These are phyloP conservation scores for Daldinia vernicosa DNA, from an alignment of 495 filamentous ascomycete genomes.

Conservation along the genomic window DNA sequence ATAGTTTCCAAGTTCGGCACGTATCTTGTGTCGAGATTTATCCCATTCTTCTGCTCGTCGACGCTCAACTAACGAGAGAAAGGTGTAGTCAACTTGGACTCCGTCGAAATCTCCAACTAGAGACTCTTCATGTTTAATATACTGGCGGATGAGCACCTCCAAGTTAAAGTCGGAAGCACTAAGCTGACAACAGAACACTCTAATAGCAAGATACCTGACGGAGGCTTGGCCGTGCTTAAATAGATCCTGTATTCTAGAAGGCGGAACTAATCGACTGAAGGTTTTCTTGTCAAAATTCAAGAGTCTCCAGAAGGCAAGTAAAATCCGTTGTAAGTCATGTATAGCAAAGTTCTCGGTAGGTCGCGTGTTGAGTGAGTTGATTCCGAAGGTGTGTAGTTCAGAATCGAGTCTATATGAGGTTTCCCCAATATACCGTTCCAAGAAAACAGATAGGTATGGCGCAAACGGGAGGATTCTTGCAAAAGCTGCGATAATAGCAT, in stretches of 20 bases:
- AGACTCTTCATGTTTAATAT: constrained; percentile 66
- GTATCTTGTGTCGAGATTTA: constrained; percentile 45
- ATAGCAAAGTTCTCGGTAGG: constrained; percentile 11
- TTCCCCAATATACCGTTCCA: constrained; percentile 55
- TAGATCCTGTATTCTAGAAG: constrained; percentile 71
- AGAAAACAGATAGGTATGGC: constrained; percentile 70
- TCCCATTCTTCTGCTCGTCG: constrained; percentile 54
- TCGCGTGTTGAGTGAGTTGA: constrained; percentile 39
- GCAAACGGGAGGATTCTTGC: constrained; percentile 81
- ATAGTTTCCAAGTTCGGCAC: constrained; percentile 33
- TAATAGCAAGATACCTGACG: constrained; percentile 82
- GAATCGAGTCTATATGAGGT: constrained; percentile 33
- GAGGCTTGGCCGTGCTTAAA: constrained; percentile 67
- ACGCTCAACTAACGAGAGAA: constrained; percentile 84
- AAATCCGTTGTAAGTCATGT: constrained; percentile 49
- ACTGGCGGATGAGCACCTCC: constrained; percentile 70
- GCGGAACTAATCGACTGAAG: constrained; percentile 69
- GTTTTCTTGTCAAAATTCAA: constrained; percentile 74
- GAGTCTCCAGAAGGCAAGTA: constrained; percentile 79
- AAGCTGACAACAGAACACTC: constrained; percentile 79
- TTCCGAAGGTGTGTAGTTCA: constrained; percentile 23
- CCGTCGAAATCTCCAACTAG: constrained; percentile 80
- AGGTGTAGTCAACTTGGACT: constrained; percentile 79
- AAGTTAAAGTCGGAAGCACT: constrained; percentile 81
- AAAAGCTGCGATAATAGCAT: constrained; percentile 73